phyloP scores from a whole-genome alignment of 2,329 filamentous ascomycete species.

The Talaromyces sp. region DNA sequence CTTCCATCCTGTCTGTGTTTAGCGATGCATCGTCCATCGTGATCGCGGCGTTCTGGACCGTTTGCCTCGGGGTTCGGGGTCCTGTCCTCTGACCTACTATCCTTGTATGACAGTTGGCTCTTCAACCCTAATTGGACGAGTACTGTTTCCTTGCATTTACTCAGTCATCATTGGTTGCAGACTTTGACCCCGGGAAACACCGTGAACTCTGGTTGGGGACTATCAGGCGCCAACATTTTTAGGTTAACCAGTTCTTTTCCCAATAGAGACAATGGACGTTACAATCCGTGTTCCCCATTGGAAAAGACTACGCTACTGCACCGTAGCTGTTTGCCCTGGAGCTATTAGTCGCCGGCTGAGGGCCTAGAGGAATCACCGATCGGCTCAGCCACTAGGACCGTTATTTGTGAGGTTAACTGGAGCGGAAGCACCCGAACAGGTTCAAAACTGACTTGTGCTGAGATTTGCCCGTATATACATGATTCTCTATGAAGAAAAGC shows the following conservation, averaged over 20 bases:
- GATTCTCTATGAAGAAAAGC: too few relatives aligned
- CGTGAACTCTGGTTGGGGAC: neutral
- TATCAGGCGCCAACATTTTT: neutral
- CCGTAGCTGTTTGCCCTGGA: too few relatives aligned
- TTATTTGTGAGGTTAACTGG: too few relatives aligned
- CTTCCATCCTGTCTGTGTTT: neutral
- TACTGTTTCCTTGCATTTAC: neutral
- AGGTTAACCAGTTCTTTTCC: neutral
- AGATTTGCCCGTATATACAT: too few relatives aligned
- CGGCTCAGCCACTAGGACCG: too few relatives aligned
- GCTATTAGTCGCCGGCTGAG: too few relatives aligned
- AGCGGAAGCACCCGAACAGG: too few relatives aligned
- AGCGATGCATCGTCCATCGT: neutral
- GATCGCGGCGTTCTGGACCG: neutral
- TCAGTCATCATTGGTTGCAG: neutral
- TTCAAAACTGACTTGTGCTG: too few relatives aligned
- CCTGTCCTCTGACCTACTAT: neutral
- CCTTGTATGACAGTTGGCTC: neutral
- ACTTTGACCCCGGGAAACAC: neutral
- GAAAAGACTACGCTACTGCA: neutral
- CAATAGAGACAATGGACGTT: neutral
- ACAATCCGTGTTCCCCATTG: neutral
- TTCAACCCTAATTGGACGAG: neutral
- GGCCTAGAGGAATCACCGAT: too few relatives aligned
- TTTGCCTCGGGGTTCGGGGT: neutral